phyloP scores from a whole-genome alignment of 2,329 filamentous ascomycete genomes.

The Colletotrichum godetiae region DNA sequence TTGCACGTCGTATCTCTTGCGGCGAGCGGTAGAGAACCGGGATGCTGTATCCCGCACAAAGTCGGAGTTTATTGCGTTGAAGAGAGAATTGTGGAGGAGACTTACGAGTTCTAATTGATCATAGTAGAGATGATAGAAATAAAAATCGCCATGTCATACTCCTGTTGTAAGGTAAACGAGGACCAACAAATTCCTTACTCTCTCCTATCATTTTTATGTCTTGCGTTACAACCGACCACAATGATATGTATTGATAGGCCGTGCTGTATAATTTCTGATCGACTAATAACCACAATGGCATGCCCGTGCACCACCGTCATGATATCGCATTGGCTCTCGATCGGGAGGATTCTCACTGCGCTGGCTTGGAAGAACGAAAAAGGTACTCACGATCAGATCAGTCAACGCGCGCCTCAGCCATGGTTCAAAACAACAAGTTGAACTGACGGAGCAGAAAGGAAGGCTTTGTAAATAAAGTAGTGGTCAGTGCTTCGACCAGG shows the following conservation, averaged over 20 bases:
- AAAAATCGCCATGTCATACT: not conserved
- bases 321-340: too few species aligned
- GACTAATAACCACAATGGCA: too few species aligned
- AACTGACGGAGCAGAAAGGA: not conserved
- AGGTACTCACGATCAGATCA: too few species aligned
- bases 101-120: not conserved
- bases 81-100: not conserved
- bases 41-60: not conserved
- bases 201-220: too few species aligned
- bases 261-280: too few species aligned
- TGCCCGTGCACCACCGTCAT: too few species aligned
- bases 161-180: not conserved
- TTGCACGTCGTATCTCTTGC: not conserved
- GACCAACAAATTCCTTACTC: too few species aligned
- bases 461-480: not conserved
- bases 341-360: too few species aligned
- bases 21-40: conserved; percentile 12
- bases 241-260: too few species aligned
- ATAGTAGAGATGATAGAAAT: not conserved
- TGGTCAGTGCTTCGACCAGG: conserved; percentile 3
- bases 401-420: too few species aligned
- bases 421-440: not conserved
- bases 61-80: not conserved
- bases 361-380: too few species aligned
- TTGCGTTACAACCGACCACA: too few species aligned